phyloP scores from a whole-genome alignment of 768 basidiomycete species.

The Mycena belliarum region DNA sequence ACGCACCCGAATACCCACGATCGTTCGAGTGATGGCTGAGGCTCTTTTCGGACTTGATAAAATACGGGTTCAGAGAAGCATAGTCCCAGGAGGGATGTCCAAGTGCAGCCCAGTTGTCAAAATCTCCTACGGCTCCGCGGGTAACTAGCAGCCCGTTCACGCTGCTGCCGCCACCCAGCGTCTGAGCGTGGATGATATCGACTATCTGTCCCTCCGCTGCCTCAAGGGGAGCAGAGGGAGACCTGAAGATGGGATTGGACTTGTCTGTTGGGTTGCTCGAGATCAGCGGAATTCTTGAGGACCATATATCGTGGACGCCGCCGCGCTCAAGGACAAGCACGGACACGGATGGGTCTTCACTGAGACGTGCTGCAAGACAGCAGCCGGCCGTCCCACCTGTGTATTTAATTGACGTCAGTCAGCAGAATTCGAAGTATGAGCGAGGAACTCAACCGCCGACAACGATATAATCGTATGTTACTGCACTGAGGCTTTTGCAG shows the following conservation, averaged over 20 bases:
- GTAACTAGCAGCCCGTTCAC: conserved; percentile 17
- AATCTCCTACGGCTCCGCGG: conserved; percentile 11
- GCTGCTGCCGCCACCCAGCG: conserved; percentile 10
- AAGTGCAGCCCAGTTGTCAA: conserved; percentile 15
- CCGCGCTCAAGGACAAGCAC: conserved; percentile 12
- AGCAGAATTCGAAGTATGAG: background rate
- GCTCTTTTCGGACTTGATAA: conserved; percentile 13
- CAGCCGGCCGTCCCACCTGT: conserved; percentile 9
- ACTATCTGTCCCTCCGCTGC: background rate
- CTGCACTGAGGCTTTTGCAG: too few relatives aligned
- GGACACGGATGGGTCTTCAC: background rate
- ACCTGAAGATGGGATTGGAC: conserved; percentile 2
- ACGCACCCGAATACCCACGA: conserved; percentile 1
- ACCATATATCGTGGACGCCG: background rate
- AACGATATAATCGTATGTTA: conserved; percentile 20
- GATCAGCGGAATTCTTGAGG: background rate
- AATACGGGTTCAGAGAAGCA: conserved; percentile 5
- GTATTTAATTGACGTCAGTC: too few relatives aligned
- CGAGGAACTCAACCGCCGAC: conserved; percentile 12
- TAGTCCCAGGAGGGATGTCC: conserved; percentile 18
- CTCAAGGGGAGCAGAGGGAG: background rate
- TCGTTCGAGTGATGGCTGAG: background rate
- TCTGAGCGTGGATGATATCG: background rate
- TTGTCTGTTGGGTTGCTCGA: conserved; percentile 5
- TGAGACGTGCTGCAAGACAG: background rate